Evolutionary conservation across 2,329 filamentous ascomycete species (phyloP).

Genomic region (Alternaria sp.): DNA sequence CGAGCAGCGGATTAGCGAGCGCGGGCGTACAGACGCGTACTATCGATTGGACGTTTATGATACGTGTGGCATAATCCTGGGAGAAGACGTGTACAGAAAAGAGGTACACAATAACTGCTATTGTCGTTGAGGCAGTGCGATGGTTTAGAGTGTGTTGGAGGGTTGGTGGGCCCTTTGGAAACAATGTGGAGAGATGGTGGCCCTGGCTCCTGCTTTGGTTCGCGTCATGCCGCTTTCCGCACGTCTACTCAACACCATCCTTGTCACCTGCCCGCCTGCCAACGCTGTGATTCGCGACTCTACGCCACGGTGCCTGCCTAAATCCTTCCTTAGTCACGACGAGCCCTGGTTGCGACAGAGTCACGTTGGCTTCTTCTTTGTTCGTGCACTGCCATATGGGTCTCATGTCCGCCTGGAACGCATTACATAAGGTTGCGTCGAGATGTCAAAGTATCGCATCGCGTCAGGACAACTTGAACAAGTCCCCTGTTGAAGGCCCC

Average conservation of each 20-base stretch:
- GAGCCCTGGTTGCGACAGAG: not conserved
- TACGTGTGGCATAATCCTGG: not conserved
- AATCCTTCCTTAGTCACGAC: not conserved
- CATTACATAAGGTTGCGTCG: not conserved
- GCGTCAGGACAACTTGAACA: not conserved
- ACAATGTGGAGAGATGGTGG: conserved; percentile 20
- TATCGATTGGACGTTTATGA: not conserved
- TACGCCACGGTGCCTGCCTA: conserved; percentile 7
- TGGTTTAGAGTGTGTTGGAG: conserved; percentile 10
- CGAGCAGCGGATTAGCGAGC: not conserved
- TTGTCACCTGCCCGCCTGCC: conserved; percentile 11
- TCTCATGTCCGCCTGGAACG: not conserved
- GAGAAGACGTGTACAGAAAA: conserved; percentile 2
- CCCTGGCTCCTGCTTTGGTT: conserved; percentile 13
- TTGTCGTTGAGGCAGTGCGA: conserved; percentile 5
- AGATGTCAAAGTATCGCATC: not conserved
- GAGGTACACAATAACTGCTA: conserved; percentile 1
- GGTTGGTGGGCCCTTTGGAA: conserved; percentile 10
- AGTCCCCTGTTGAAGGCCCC: not conserved
- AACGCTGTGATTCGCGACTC: conserved; percentile 10
- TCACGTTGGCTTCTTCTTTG: not conserved
- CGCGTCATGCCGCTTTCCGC: conserved; percentile 16
- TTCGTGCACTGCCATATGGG: not conserved
- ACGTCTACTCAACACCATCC: conserved; percentile 2
- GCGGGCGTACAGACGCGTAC: not conserved